Base-by-base conservation (phyloP, 192 early-diverging fungal genomes). In the Cladochytrium replicatum region DNA sequence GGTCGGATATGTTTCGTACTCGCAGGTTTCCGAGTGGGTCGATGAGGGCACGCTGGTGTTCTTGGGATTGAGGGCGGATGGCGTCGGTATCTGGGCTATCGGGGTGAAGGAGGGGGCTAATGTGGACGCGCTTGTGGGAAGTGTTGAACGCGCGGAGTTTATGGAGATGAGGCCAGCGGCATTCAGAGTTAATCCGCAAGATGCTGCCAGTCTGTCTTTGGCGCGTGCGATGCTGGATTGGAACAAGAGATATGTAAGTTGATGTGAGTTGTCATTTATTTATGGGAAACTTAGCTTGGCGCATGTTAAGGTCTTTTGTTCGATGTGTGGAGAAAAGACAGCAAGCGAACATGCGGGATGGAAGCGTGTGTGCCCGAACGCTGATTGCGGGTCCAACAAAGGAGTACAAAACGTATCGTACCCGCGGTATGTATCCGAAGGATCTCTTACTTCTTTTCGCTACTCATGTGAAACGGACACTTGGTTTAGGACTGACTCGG, bases 191-290 rank as follows among this genome's bases (percentile, higher is more conserved):
- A 27, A 29, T 34, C 6, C 5, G 0, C n/a, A 45, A n/a, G 61
- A 66, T 42, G 57, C 64, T 17, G 48, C 60, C 21, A 17, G 64
- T 34, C 21, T 70, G 25, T 63, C 64, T 11, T 69, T 68, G 28
- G 69, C 64, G 17, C 52, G 64, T 9, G 46, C 65, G 19, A 30
- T 77, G 22, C 23, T 71, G 7, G 74, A 77, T 44, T 77, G 74
- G 74, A 69, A 77, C 32, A 42, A 46, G 0, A 58, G 71, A 7
- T 46, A 62, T 41, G 31, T 53, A 48, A 37, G 34, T 37, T 13
- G 17, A 37, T 37, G 13, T 13, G 17, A 17, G 13, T 17, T 13
- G 34, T 13, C 34, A 13, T 37, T 37, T 37, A 17, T 37, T 37
- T 37, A 13, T 37, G 13, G 13, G 34, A 37, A 13, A 37, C 17